Percentiles rank a stretch among this genome's conserved stretches.
These are phyloP conservation scores for Penstemon newberryi DNA, from an alignment of 257 asterid genomes.

Conservation along the genomic window DNA sequence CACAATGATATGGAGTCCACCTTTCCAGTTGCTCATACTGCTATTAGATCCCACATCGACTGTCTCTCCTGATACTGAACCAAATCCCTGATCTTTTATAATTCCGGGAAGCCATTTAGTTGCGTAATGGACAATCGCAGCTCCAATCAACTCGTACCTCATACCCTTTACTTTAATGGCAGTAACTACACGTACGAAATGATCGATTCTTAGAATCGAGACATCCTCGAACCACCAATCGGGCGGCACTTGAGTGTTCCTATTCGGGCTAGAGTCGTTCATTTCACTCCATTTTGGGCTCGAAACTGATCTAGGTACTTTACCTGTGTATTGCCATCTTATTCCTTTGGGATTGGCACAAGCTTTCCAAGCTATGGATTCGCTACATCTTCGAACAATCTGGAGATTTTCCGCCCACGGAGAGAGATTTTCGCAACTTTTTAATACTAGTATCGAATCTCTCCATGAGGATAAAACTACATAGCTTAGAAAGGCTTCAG, in stretches of 20 bases:
- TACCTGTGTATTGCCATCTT: constrained; percentile 37
- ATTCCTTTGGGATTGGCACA: constrained; percentile 64
- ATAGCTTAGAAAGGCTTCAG: constrained; percentile 61
- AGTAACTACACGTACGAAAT: constrained; percentile 60
- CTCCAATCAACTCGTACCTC: constrained; percentile 61
- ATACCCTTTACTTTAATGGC: constrained; percentile 75
- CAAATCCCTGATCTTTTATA: constrained; percentile 54
- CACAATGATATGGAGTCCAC: too few species aligned
- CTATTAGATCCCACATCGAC: too few species aligned
- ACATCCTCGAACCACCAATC: constrained; percentile 98
- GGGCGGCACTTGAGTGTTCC: constrained; percentile 38
- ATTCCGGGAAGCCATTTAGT: constrained; percentile 77
- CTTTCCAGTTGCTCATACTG: too few species aligned
- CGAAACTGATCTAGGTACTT: constrained; percentile 25
- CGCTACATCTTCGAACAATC: constrained; percentile 75
- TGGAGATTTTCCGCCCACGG: constrained; percentile 70
- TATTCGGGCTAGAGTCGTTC: constrained; percentile 28
- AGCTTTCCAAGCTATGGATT: constrained; percentile 75
- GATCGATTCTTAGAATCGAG: constrained; percentile 63
- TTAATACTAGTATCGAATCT: constrained; percentile 76
- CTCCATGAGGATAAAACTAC: constrained; percentile 69
- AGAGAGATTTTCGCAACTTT: constrained; percentile 77
- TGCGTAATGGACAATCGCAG: constrained; percentile 70
- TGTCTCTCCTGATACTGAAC: constrained; percentile 27
- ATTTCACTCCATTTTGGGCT: constrained; percentile 72